Percentiles rank a stretch among this genome's conserved stretches.
Conservation (phyloP, 345 rosid species). For the Euphorbia lathyris region DNA sequence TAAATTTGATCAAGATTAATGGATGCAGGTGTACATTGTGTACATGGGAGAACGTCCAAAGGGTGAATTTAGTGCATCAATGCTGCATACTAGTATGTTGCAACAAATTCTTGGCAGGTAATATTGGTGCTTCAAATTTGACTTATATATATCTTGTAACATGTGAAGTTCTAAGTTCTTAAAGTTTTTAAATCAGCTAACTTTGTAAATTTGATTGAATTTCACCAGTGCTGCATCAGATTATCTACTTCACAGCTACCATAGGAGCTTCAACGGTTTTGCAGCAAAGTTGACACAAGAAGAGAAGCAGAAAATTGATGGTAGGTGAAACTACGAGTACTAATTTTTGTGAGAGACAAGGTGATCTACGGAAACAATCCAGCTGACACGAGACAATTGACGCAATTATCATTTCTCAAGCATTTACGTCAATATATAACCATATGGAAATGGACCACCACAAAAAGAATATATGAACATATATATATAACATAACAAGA, state of each 20-base stretch:
- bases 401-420: no score
- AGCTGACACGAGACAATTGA: no score
- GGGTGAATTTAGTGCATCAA: constrained; percentile 33
- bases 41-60: constrained; percentile 50
- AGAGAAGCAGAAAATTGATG: constrained; percentile 28
- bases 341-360: no score
- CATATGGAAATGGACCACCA: no score
- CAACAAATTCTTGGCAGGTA: constrained; percentile 38
- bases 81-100: constrained; percentile 39
- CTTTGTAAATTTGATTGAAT: not conserved
- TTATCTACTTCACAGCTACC: constrained; percentile 40
- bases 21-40: constrained; percentile 38
- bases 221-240: constrained; percentile 34
- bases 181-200: no score
- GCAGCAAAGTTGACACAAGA: constrained; percentile 40
- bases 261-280: constrained; percentile 54
- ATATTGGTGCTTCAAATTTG: not conserved
- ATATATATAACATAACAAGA: no score
- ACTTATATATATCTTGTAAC: not conserved
- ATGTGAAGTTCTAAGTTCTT: no score
- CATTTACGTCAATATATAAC: no score
- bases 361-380: no score
- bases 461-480: no score
- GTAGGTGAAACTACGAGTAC: not conserved
- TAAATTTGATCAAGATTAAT: not conserved